These are phyloP conservation scores for Phycomyces blakesleeanus DNA, from an alignment of 192 early-diverging fungal genomes.

Conservation along the genomic window DNA sequence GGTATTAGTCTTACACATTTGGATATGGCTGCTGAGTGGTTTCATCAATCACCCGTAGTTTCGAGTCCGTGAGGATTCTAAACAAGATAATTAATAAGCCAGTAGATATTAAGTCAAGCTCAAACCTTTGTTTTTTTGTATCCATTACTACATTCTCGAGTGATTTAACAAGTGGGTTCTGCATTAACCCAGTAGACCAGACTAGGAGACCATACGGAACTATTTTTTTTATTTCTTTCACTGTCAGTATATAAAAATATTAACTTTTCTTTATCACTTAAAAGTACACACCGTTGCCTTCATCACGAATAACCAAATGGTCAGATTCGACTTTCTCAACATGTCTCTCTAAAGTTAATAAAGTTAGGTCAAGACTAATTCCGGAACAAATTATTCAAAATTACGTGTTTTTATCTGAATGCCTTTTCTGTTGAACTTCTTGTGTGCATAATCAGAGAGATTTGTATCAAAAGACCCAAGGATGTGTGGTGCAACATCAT, in stretches of 20 bases:
- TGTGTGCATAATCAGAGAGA: slow-evolving; percentile 69
- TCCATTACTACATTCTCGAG: slow-evolving; percentile 41
- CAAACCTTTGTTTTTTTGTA: slow-evolving; percentile 26
- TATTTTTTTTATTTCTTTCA: slow-evolving; percentile 8
- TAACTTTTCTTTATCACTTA: no score
- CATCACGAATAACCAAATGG: slow-evolving; percentile 47
- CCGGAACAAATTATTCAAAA: slow-evolving; percentile 29
- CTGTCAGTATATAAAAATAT: no score
- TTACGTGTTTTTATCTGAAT: slow-evolving; percentile 71
- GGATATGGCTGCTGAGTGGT: slow-evolving; percentile 47
- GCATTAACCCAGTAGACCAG: slow-evolving; percentile 74
- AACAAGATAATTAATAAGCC: slow-evolving; percentile 22
- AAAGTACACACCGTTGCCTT: slow-evolving; percentile 36
- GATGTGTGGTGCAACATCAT: slow-evolving; percentile 78
- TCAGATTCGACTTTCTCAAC: slow-evolving; percentile 50
- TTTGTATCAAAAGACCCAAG: slow-evolving; percentile 73
- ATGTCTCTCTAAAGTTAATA: slow-evolving; percentile 22
- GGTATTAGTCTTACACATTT: slow-evolving; percentile 44
- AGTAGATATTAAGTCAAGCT: slow-evolving; percentile 34
- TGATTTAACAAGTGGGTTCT: slow-evolving; percentile 54
- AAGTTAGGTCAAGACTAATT: background rate
- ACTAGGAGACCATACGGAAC: slow-evolving; percentile 67
- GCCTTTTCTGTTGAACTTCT: slow-evolving; percentile 67
- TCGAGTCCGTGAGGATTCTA: slow-evolving; percentile 71
- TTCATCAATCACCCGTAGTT: slow-evolving; percentile 68